Conservation (phyloP, 768 basidiomycete genomes). For the Mycena haematopus region DNA sequence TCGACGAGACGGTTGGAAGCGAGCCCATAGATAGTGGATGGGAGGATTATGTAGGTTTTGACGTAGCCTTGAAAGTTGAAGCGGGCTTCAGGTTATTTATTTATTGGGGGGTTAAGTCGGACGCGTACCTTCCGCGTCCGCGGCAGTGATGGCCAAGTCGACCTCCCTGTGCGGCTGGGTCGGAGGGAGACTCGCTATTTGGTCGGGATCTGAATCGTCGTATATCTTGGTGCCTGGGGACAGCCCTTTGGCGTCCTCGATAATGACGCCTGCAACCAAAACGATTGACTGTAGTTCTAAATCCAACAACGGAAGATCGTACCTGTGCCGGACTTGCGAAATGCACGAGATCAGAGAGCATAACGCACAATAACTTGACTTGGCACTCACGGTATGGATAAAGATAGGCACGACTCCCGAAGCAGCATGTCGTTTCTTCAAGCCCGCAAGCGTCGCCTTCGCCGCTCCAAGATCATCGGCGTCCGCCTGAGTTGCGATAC, state of each 20-base stretch:
- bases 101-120: background rate
- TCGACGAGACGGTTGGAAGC: conserved; percentile 55
- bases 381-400: conserved; percentile 64
- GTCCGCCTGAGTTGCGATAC: conserved; percentile 44
- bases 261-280: conserved; percentile 43
- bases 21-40: conserved; percentile 66
- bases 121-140: conserved; percentile 53
- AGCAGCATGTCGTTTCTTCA: conserved; percentile 53
- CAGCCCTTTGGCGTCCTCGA: conserved; percentile 54
- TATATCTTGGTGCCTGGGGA: conserved; percentile 46
- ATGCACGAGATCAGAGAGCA: background rate
- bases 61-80: conserved; percentile 56
- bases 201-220: conserved; percentile 53
- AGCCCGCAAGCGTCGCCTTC: conserved; percentile 55
- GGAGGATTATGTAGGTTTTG: conserved; percentile 56
- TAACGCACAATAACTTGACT: background rate
- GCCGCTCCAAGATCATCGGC: conserved; percentile 53
- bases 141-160: conserved; percentile 52
- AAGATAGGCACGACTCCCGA: conserved; percentile 50
- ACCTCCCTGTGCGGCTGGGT: conserved; percentile 58
- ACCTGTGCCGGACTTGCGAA: conserved; percentile 58
- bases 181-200: conserved; percentile 52
- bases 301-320: conserved; percentile 6
- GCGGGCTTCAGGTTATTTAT: no score
- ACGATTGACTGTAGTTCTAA: background rate